Evolutionary conservation across 31 red algal genomes (phyloP), one percentile per base, ranked within the genome.

Genomic region (Asparagopsis taxiformis): DNA sequence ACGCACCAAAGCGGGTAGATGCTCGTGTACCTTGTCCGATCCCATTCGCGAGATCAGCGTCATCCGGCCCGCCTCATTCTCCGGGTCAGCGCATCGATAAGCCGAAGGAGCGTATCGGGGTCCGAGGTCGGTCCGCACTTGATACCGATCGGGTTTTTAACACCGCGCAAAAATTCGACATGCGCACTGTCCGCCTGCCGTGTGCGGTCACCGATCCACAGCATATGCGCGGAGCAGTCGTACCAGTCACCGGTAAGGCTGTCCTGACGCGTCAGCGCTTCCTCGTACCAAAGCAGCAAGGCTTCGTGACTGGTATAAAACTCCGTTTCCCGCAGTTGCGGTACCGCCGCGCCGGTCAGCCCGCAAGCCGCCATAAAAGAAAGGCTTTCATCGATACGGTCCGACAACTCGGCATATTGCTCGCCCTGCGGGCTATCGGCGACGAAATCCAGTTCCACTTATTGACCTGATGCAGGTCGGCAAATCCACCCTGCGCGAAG

Each of bases 141-240:
- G 11, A 97, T 60, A 28, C 85, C 89, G 22, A 97, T 75, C 0
- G 91, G 86, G 51, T 97, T 97, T 17, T 81, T 60, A 35, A 97
- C 70, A 26, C 89, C 94, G 20, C 94, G 77, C 16, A 86, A 28
- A 55, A 93, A 97, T 60, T 97, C 89, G n/a, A 97, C 70, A 71
- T 97, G 93, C 1, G 93, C 93, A 22, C 70, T 81, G 28, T 97
- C 80, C 25, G 92, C 69, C 79, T 97, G 84, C 28, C 92, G 55
- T n/a, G 92, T 95, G 9, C 92, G 73, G 67, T 95, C 90, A 16
- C 90, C 89, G 10, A 97, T 67, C 89, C 84, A 97, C 66, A 92
- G 32, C 70, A 97, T 87, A 39, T 89, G 89, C 1, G 77, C 89
- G 11, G 75, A 85, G 2, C 74, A 89, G 41, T 71, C 62, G 39